phyloP scores from a whole-genome alignment of 352 stramenopile species.

The Nothophytophthora sp. region DNA sequence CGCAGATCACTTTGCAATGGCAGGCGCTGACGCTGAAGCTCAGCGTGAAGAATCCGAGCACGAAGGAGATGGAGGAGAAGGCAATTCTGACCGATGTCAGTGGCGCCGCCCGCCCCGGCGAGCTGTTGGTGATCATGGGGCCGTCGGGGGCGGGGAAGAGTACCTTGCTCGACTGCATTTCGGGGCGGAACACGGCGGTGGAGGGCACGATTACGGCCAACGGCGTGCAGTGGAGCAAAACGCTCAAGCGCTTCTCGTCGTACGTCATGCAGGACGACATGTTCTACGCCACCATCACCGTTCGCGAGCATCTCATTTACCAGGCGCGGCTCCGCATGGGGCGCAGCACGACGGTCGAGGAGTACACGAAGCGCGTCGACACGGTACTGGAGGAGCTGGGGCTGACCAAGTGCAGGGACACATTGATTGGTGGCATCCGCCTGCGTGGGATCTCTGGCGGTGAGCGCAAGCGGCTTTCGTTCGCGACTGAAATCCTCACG shows the following conservation, averaged over 20 bases:
- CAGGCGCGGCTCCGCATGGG: constrained; percentile 71
- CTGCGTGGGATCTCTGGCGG: constrained; percentile 66
- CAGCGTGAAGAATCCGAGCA: neutral
- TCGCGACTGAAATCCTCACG: constrained; percentile 83
- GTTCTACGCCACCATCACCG: constrained; percentile 81
- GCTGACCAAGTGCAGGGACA: constrained; percentile 44
- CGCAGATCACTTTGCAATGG: constrained; percentile 2
- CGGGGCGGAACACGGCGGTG: constrained; percentile 55
- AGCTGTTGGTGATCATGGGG: constrained; percentile 64
- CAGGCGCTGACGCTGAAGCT: constrained; percentile 1
- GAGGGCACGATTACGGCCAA: constrained; percentile 52
- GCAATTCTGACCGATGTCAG: constrained; percentile 50
- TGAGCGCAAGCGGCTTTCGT: constrained; percentile 76
- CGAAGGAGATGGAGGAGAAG: too few species aligned
- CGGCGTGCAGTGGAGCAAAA: constrained; percentile 43
- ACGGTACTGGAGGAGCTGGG: constrained; percentile 46
- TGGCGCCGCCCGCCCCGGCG: constrained; percentile 32
- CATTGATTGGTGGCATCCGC: constrained; percentile 35
- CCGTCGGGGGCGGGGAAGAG: constrained; percentile 60
- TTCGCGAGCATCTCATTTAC: constrained; percentile 83
- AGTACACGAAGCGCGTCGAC: constrained; percentile 35
- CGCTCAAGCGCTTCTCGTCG: constrained; percentile 35
- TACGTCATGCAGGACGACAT: constrained; percentile 91
- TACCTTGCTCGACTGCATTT: constrained; percentile 55
- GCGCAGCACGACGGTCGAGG: neutral